A percentile compares a stretch with the other conserved stretches of the same genome.
Evolutionary conservation across 768 basidiomycete genomes (phyloP).

Genomic region (Boletus coccyginus): DNA sequence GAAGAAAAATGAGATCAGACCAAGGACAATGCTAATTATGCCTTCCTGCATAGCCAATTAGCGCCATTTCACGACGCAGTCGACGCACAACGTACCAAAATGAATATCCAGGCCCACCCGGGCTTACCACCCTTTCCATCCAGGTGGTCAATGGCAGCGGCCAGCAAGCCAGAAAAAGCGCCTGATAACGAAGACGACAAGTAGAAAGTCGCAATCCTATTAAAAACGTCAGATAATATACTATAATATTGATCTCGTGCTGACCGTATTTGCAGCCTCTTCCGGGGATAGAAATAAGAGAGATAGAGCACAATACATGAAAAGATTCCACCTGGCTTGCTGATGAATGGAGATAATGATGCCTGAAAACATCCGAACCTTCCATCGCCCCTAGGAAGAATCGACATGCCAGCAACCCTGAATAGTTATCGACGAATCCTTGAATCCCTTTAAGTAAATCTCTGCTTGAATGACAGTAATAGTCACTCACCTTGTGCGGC

Average conservation of each 20-base stretch:
- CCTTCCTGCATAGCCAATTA: slow-evolving; percentile 42
- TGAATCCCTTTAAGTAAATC: background rate
- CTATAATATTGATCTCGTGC: background rate
- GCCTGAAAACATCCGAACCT: slow-evolving; percentile 34
- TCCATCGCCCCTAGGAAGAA: slow-evolving; percentile 55
- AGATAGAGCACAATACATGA: slow-evolving; percentile 59
- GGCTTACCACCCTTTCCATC: slow-evolving; percentile 45
- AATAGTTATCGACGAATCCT: slow-evolving; percentile 49
- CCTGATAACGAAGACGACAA: slow-evolving; percentile 53
- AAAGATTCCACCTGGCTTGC: slow-evolving; percentile 47
- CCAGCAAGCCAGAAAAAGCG: slow-evolving; percentile 63
- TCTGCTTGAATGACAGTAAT: background rate
- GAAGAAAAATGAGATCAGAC: slow-evolving; percentile 39
- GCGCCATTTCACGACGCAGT: background rate
- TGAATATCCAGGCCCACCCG: slow-evolving; percentile 66
- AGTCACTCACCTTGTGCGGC: slow-evolving; percentile 51
- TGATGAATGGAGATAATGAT: slow-evolving; percentile 1
- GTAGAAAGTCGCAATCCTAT: slow-evolving; percentile 40
- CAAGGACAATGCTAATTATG: slow-evolving; percentile 47
- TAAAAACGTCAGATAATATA: background rate
- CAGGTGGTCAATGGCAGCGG: slow-evolving; percentile 56
- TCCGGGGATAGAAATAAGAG: slow-evolving; percentile 45
- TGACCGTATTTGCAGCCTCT: slow-evolving; percentile 24
- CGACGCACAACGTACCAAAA: slow-evolving; percentile 34
- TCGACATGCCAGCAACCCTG: slow-evolving; percentile 52